Conservation (phyloP, 2,329 filamentous ascomycete species). For the Berkeleyomyces rouxiae region DNA sequence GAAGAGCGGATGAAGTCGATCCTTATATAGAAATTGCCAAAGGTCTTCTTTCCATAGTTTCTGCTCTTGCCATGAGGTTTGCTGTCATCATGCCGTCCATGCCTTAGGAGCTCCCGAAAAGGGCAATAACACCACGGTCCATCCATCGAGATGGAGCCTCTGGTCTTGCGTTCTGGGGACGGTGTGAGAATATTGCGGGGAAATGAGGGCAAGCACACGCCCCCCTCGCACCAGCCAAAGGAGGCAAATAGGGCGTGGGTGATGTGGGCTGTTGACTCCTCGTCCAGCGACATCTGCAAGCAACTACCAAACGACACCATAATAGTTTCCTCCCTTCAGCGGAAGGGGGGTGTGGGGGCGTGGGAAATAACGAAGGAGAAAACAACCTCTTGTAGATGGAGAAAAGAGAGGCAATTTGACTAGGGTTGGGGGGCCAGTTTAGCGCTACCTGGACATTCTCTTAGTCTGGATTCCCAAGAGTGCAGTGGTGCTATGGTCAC, state of each 20-base stretch:
- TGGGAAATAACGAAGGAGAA: not conserved
- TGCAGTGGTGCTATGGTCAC: not conserved
- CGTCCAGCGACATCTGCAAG: not conserved
- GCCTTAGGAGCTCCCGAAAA: not conserved
- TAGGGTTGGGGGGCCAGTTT: not conserved
- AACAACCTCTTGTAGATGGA: not conserved
- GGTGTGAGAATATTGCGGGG: slow-evolving; percentile 7
- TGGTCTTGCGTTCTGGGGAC: not conserved
- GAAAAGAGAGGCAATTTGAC: not conserved
- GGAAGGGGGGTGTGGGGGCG: not conserved
- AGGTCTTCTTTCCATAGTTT: not conserved
- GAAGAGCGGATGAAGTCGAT: slow-evolving; percentile 1
- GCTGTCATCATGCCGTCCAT: not conserved
- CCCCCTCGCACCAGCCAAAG: not conserved
- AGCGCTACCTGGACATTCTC: not conserved
- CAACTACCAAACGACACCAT: not conserved
- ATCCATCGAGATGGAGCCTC: not conserved
- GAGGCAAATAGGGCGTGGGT: not conserved
- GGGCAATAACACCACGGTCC: not conserved
- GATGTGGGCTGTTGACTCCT: too few species aligned
- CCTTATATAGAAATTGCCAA: slow-evolving; percentile 10
- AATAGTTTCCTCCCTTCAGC: not conserved
- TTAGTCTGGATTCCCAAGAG: not conserved
- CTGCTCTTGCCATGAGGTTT: not conserved
- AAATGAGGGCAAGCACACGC: not conserved